Base-by-base conservation (phyloP, 129 eudicot genomes). In the Calendula officinalis region DNA sequence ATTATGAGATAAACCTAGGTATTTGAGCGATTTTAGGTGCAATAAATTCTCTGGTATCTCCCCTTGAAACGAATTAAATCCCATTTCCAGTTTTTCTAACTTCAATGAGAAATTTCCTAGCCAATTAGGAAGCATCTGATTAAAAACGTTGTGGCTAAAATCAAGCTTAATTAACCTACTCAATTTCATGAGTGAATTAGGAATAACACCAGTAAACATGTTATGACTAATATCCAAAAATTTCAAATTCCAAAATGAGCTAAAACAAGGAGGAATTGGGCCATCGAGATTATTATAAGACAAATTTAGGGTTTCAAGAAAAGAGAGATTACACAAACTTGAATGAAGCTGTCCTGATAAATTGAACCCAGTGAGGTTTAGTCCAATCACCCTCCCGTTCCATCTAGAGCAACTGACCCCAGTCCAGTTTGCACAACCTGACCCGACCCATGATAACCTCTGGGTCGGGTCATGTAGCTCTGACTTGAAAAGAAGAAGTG, bases 1-100 rank as follows among this genome's bases (percentile, higher is more conserved):
- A 64, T 88, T 92, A 49, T 78, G 83, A 1, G 99, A 85, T 8
- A 92, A 78, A 74, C 81, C 95, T 74, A 92, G 75, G 55, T 79
- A 75, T 71, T 72, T 79, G 38, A 92, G 83, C 0, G 95, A 81
- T 69, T 78, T 72, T 59, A 77, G 67, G 34, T 72, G 62, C 38
- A 76, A 67, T 84, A 92, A 78, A 80, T 85, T 70, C 40, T 60
- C 67, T 1, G 99, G 95, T 63, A 92, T 75, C 81, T 81, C 89
- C 32, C 99, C 99, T 4, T 11, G 68, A 58, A 87, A 83, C 42
- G 51, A 74, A 70, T 91, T 91, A 64, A 61, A 83, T 38, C 94
- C 83, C 71, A 91, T 58, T 64, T 85, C 82, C 7, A 91, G 55
- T 48, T 69, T 87, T 62, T 82, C 82, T 4, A 87, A 79, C 43